Evolutionary conservation across 2,329 filamentous ascomycete species (phyloP).

Genomic region (Trichophyton verrucosum): DNA sequence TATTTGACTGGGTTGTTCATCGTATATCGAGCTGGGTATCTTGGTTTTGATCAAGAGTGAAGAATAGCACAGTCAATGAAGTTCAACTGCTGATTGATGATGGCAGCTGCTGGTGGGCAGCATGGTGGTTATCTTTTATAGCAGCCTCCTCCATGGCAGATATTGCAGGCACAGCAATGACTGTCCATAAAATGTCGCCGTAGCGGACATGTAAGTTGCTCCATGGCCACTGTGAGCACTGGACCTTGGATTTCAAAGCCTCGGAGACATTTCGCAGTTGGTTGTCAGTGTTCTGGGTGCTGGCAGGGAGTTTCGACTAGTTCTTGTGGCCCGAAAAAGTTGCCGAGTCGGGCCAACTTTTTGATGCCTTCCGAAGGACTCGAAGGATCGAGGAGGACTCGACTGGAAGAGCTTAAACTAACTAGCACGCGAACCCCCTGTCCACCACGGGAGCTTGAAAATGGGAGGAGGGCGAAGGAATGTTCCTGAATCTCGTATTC

Average conservation of each 20-base stretch:
- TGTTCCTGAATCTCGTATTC: too few relatives aligned
- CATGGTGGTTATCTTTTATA: background rate
- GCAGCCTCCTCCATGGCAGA: background rate
- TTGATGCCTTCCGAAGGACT: background rate
- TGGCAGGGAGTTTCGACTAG: background rate
- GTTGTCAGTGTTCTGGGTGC: background rate
- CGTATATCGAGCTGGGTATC: background rate
- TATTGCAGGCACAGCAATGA: background rate
- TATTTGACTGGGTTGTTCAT: constrained; percentile 19
- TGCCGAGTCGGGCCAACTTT: background rate
- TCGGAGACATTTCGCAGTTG: background rate
- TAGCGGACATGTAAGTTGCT: background rate
- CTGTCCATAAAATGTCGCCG: background rate
- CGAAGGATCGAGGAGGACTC: too few relatives aligned
- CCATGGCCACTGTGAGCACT: background rate
- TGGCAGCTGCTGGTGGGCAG: background rate
- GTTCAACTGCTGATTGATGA: background rate
- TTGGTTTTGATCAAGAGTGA: background rate
- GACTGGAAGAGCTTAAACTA: too few relatives aligned
- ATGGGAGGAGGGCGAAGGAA: too few relatives aligned
- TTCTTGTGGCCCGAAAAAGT: background rate
- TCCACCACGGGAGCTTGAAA: background rate
- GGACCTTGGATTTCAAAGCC: background rate
- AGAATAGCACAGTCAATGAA: background rate
- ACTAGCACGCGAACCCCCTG: too few relatives aligned